Base-by-base conservation (phyloP, 768 basidiomycete species). In the Postia placenta region DNA sequence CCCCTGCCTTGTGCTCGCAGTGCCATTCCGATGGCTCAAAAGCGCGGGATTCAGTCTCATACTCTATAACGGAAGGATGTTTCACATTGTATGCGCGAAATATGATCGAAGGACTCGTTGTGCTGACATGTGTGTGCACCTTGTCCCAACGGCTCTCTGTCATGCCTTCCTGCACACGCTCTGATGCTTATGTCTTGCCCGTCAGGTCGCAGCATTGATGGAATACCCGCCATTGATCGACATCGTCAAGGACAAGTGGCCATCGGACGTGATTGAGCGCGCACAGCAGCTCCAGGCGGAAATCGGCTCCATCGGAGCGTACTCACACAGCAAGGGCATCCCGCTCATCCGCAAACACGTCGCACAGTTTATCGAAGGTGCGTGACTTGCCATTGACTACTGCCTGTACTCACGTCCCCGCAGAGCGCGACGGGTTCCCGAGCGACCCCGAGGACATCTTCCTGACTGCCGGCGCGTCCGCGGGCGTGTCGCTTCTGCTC, bases 271-370 rank as follows among this genome's bases (percentile, higher is more conserved):
- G 26, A 72, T 94, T 46, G 81, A 75, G 11, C 85, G 94, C 45
- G 93, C 94, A 0, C 79, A 81, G 56, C 81, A 85, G 56, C 73
- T 97, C n/a, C 74, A 79, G 47, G 67, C 73, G 7, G 91, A 93
- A 69, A 92, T 96, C 55, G 95, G 94, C 11, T 91, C 87, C 45
- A 78, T 92, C 50, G 95, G 95, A 7, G 95, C 95, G 11, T 99
- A 98, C 72, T 91, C 91, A 5, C 94, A 96, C 65, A 90, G 86
- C 42, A 93, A 97, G 62, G 96, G 95, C 27, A 81, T 96, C 2
- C 85, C 91, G 0, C 73, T 84, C 60, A 93, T 99, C 60, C 82
- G 95, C 51, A 75, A 86, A 63, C 81, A 81, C 48, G 90, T 99
- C 30, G 93, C 94, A 1, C 75, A 83, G 56, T 99, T 93, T 69